phyloP scores from a whole-genome alignment of 495 filamentous ascomycete genomes.

The Chlorociboria aeruginascens region DNA sequence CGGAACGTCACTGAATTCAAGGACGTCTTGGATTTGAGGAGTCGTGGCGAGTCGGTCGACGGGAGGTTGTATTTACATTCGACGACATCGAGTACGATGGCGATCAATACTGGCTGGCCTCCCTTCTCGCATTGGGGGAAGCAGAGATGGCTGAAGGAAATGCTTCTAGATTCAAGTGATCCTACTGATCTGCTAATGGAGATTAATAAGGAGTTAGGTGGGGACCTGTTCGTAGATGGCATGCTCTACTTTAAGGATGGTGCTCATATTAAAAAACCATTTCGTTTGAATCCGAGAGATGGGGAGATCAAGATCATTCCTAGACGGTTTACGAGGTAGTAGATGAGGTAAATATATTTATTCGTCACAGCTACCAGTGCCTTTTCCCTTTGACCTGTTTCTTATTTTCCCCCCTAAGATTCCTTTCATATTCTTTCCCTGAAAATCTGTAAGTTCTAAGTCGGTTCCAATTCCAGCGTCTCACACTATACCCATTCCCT shows the following conservation, averaged over 20 bases:
- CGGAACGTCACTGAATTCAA: constrained; percentile 12
- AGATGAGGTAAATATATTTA: background rate
- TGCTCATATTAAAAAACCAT: background rate
- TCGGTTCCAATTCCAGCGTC: background rate
- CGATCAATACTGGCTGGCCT: constrained; percentile 15
- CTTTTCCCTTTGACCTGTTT: background rate
- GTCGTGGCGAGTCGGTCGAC: constrained; percentile 10
- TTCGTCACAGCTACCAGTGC: background rate
- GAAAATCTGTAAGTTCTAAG: background rate
- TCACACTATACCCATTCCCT: background rate
- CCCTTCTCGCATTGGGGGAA: constrained; percentile 18
- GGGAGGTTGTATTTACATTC: constrained; percentile 10
- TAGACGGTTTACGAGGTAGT: background rate
- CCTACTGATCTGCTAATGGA: constrained; percentile 7
- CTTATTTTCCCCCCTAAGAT: background rate
- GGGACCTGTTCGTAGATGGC: constrained; percentile 11
- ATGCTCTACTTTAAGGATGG: constrained; percentile 5
- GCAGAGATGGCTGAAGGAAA: constrained; percentile 16
- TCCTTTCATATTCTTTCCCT: background rate
- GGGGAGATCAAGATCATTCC: constrained; percentile 11
- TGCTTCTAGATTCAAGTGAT: constrained; percentile 16
- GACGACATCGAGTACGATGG: constrained; percentile 1
- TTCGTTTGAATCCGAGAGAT: constrained; percentile 11
- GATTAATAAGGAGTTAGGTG: constrained; percentile 12
- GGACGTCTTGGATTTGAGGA: constrained; percentile 8